Evolutionary conservation across 805 yeast species (phyloP).

Genomic region (Metschnikowia chrysomelidarum): DNA sequence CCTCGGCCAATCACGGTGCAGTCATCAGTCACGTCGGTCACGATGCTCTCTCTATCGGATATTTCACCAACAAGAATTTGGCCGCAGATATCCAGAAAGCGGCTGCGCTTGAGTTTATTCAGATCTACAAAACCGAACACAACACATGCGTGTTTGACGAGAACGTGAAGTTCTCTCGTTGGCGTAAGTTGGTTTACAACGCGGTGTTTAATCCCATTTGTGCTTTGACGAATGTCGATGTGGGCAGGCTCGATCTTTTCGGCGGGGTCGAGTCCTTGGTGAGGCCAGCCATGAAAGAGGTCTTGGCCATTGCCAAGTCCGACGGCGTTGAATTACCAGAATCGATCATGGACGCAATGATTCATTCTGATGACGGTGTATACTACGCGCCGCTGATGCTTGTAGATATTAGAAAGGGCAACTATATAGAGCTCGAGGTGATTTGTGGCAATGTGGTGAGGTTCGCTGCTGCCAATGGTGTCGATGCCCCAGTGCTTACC

Average conservation of each 20-base stretch:
- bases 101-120: conserved; percentile 44
- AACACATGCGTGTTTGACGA: conserved; percentile 41
- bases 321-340: conserved; percentile 25
- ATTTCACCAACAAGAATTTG: conserved; percentile 32
- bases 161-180: conserved; percentile 52
- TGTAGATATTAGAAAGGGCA: conserved; percentile 36
- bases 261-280: conserved; percentile 23
- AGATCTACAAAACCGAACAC: conserved; percentile 43
- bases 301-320: conserved; percentile 23
- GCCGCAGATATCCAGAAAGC: conserved; percentile 26
- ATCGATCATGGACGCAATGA: conserved; percentile 21
- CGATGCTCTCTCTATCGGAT: conserved; percentile 28
- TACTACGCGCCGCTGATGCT: conserved; percentile 44
- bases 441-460: conserved; percentile 40
- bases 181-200: conserved; percentile 69
- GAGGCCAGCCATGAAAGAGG: conserved; percentile 22
- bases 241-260: conserved; percentile 43
- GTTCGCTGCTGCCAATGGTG: conserved; percentile 38
- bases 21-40: conserved; percentile 26
- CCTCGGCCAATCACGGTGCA: conserved; percentile 31
- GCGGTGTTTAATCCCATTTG: conserved; percentile 63
- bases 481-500: conserved; percentile 26
- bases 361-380: conserved; percentile 28
- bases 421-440: conserved; percentile 39
- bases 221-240: conserved; percentile 57